These are phyloP conservation scores for Tulasnella sp. DNA, from an alignment of 768 basidiomycete genomes.

Conservation along the genomic window DNA sequence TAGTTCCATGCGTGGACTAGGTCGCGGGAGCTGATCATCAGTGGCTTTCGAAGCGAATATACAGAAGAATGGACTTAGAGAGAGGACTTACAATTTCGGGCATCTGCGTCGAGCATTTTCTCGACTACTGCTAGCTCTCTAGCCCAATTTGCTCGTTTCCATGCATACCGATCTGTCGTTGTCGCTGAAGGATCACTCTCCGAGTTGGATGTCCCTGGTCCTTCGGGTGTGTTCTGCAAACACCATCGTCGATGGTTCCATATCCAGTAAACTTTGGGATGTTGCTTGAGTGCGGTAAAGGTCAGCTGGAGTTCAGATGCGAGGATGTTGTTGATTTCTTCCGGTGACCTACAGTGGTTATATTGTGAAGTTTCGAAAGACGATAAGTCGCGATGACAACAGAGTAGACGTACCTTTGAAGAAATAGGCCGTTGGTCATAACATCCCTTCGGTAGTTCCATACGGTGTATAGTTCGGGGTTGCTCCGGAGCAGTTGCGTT, in stretches of 20 bases:
- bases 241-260: conserved; percentile 99
- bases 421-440: conserved; percentile 57
- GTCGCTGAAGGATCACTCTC: conserved; percentile 26
- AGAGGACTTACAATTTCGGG: conserved; percentile 70
- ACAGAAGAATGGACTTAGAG: too few relatives aligned
- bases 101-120: conserved; percentile 81
- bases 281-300: conserved; percentile 59
- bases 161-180: conserved; percentile 36
- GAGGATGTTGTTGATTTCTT: conserved; percentile 51
- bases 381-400: not conserved
- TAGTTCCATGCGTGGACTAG: conserved; percentile 96
- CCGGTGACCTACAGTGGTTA: conserved; percentile 37
- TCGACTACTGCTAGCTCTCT: conserved; percentile 79
- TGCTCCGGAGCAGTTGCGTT: conserved; percentile 59
- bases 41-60: too few relatives aligned
- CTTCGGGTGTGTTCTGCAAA: conserved; percentile 69
- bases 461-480: conserved; percentile 91
- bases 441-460: conserved; percentile 93
- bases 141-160: conserved; percentile 74
- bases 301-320: conserved; percentile 69
- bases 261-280: conserved; percentile 97
- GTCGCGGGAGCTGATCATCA: not conserved
- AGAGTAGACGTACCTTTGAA: conserved; percentile 38
- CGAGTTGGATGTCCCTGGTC: conserved; percentile 39
- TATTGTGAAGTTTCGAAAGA: not conserved